These are phyloP conservation scores for Phytomonas sp. DNA, from an alignment of 208 protist species.

Conservation along the genomic window DNA sequence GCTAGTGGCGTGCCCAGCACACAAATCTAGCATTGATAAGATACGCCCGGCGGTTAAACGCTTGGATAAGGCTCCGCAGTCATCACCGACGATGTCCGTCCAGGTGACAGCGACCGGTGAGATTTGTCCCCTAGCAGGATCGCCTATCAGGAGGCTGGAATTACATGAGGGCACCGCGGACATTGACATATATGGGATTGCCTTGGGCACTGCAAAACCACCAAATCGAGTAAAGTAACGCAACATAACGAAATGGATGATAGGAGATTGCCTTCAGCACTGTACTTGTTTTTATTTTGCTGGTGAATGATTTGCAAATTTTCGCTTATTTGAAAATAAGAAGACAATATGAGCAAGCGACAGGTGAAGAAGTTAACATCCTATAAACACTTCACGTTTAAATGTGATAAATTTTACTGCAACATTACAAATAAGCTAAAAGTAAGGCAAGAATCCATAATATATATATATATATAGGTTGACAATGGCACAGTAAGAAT, in stretches of 20 bases:
- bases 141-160: constrained; percentile 40
- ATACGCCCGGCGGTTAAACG: constrained; percentile 76
- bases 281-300: constrained; percentile 10
- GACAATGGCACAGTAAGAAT: not conserved
- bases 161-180: too few relatives aligned
- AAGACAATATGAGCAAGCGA: not conserved
- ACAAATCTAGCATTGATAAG: constrained; percentile 82
- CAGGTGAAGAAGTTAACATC: not conserved
- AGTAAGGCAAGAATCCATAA: not conserved
- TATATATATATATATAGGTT: not conserved
- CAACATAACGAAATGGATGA: not conserved
- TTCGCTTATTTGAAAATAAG: not conserved
- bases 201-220: not conserved
- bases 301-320: not conserved
- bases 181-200: not conserved
- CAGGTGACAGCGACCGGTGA: constrained; percentile 43
- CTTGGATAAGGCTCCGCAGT: constrained; percentile 17
- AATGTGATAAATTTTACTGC: not conserved
- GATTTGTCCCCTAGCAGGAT: constrained; percentile 44
- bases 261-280: not conserved
- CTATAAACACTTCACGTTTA: not conserved
- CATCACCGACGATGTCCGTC: constrained; percentile 70
- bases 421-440: not conserved
- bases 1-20: constrained; percentile 36
- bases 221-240: not conserved